A percentile compares a stretch with the other conserved stretches of the same genome.
Evolutionary conservation across 2,329 filamentous ascomycete genomes (phyloP).

Genomic region (Diaporthe longicolla): DNA sequence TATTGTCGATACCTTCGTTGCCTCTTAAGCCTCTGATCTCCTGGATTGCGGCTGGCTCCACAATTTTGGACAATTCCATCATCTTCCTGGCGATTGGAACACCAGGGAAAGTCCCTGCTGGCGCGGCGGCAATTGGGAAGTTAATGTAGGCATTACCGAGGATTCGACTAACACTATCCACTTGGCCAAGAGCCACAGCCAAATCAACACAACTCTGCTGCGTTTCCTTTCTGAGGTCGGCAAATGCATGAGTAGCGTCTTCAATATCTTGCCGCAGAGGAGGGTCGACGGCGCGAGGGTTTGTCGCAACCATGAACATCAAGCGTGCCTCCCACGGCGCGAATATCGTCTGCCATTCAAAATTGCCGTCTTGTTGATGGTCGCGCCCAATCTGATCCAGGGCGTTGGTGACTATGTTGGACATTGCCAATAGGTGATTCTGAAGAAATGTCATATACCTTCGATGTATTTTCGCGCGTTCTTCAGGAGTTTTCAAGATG

Average conservation of each 20-base stretch:
- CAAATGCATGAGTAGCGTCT: background rate
- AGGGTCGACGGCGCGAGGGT: background rate
- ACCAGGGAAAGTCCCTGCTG: background rate
- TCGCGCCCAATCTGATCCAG: background rate
- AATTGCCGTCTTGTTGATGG: background rate
- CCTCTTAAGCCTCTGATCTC: background rate
- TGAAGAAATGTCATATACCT: background rate
- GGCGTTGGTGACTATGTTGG: background rate
- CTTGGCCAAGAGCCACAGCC: background rate
- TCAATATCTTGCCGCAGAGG: background rate
- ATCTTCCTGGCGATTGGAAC: background rate
- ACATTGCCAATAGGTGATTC: background rate
- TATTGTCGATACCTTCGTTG: background rate
- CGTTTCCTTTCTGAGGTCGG: background rate
- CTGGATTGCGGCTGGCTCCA: background rate
- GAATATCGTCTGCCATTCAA: background rate
- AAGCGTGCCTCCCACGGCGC: slow-evolving; percentile 13
- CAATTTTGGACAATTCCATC: background rate
- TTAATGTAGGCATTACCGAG: background rate
- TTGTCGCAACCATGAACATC: background rate
- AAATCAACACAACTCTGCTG: background rate
- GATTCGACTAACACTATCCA: background rate
- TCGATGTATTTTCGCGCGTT: background rate
- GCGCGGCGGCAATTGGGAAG: background rate
- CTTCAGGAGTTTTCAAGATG: background rate